A percentile compares a stretch with the other conserved stretches of the same genome.
Conservation (phyloP, 306 rosid genomes). For the Vigna hirtella region DNA sequence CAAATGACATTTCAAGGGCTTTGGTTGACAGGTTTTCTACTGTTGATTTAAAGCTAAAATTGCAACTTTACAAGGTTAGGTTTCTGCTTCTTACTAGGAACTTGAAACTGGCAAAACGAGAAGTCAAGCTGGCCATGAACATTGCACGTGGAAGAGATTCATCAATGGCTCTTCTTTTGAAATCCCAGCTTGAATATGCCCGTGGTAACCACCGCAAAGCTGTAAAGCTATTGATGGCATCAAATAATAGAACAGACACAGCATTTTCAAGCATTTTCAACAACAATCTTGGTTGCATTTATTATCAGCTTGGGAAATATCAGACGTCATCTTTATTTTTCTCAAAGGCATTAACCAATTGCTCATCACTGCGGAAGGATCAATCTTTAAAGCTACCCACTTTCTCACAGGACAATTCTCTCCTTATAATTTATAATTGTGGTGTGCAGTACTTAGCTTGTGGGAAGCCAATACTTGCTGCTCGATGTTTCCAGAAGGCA, state of each 20-base stretch:
- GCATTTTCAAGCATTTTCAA: slow-evolving; percentile 78
- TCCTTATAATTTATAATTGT: slow-evolving; percentile 79
- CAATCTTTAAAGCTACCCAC: slow-evolving; percentile 70
- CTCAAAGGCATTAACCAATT: slow-evolving; percentile 79
- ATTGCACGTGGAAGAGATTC: slow-evolving; percentile 90
- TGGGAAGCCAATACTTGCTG: slow-evolving; percentile 90
- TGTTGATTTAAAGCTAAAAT: slow-evolving; percentile 83
- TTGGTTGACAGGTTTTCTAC: slow-evolving; percentile 74
- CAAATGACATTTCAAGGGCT: slow-evolving; percentile 73
- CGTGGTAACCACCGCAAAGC: slow-evolving; percentile 98
- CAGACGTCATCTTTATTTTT: slow-evolving; percentile 87
- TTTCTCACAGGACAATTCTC: slow-evolving; percentile 87
- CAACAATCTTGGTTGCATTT: slow-evolving; percentile 97
- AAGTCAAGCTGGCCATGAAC: slow-evolving; percentile 95
- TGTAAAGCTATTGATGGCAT: slow-evolving; percentile 90
- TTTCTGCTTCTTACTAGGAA: slow-evolving; percentile 90
- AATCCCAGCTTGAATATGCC: slow-evolving; percentile 95
- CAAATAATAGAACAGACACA: slow-evolving; percentile 77
- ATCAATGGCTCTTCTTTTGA: slow-evolving; percentile 91
- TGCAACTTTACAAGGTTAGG: slow-evolving; percentile 94
- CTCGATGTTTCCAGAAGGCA: slow-evolving; percentile 93
- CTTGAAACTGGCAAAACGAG: slow-evolving; percentile 93
- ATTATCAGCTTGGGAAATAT: slow-evolving; percentile 92
- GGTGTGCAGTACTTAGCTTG: slow-evolving; percentile 93
- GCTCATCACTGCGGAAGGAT: slow-evolving; percentile 85